Percentiles rank a stretch among this genome's conserved stretches.
Conservation (phyloP, 2,329 filamentous ascomycete species). For the Verticillium longisporum region DNA sequence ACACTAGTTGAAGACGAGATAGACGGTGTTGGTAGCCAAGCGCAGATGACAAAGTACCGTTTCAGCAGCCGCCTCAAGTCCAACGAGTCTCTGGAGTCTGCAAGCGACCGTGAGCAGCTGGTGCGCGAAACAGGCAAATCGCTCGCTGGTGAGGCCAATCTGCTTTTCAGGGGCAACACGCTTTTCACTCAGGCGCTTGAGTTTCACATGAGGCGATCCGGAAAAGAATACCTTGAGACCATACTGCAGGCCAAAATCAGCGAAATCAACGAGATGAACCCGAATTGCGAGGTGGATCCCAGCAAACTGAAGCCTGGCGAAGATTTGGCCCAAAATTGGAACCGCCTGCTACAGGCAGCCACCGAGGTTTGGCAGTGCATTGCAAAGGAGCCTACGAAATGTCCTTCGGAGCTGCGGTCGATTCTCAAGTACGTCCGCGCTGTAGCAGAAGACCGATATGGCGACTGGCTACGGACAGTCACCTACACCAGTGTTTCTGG, state of each 20-base stretch:
- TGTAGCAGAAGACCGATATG: constrained; percentile 90
- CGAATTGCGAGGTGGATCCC: constrained; percentile 92
- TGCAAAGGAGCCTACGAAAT: constrained; percentile 61
- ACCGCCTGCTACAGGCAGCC: constrained; percentile 66
- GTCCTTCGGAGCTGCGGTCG: constrained; percentile 74
- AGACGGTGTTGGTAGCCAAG: constrained; percentile 81
- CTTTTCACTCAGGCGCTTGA: constrained; percentile 89
- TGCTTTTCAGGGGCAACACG: constrained; percentile 92
- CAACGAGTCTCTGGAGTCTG: constrained; percentile 56
- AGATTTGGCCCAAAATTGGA: constrained; percentile 80
- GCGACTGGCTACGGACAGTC: constrained; percentile 83
- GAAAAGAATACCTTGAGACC: constrained; percentile 87
- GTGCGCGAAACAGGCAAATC: constrained; percentile 75
- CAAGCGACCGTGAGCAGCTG: constrained; percentile 61
- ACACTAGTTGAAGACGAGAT: constrained; percentile 94
- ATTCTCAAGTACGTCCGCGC: constrained; percentile 88
- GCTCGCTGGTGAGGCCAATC: constrained; percentile 79
- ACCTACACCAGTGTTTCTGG: constrained; percentile 92
- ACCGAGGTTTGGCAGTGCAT: constrained; percentile 84
- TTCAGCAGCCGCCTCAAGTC: constrained; percentile 67
- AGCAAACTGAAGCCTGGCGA: constrained; percentile 61
- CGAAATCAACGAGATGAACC: constrained; percentile 85
- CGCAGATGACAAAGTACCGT: constrained; percentile 64
- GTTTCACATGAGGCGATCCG: constrained; percentile 89
- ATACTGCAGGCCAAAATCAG: constrained; percentile 77